Conservation (phyloP, 2,329 filamentous ascomycete species). For the Ambrosiella cleistominuta region DNA sequence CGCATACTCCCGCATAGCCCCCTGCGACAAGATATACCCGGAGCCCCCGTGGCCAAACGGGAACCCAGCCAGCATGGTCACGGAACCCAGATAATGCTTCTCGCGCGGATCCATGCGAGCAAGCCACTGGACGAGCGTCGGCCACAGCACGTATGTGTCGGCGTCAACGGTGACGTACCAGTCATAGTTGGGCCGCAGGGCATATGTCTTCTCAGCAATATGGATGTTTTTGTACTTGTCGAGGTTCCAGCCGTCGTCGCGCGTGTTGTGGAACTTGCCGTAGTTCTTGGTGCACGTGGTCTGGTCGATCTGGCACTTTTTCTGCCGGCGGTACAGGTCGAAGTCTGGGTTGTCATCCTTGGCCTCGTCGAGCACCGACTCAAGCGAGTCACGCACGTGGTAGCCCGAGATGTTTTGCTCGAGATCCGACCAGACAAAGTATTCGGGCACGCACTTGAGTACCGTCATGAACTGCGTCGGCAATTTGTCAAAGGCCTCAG, state of each 20-base stretch:
- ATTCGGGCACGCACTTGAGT: constrained; percentile 31
- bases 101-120: constrained; percentile 25
- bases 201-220: constrained; percentile 37
- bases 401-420: constrained; percentile 28
- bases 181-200: constrained; percentile 31
- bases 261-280: constrained; percentile 15
- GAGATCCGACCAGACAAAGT: constrained; percentile 41
- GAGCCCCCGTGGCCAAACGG: constrained; percentile 39
- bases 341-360: constrained; percentile 32
- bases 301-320: constrained; percentile 28
- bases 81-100: constrained; percentile 33
- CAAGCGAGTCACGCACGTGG: constrained; percentile 29
- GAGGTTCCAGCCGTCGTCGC: constrained; percentile 31
- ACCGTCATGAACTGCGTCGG: constrained; percentile 37
- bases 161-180: constrained; percentile 45
- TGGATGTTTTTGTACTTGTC: constrained; percentile 48
- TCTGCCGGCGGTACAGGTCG: constrained; percentile 28
- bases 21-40: constrained; percentile 34
- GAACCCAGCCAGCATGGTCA: constrained; percentile 25
- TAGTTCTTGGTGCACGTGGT: constrained; percentile 25
- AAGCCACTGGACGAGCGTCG: constrained; percentile 33
- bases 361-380: constrained; percentile 25
- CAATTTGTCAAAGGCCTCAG: constrained; percentile 32
- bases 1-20: constrained; percentile 31
- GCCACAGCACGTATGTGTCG: constrained; percentile 39